Evolutionary conservation across 805 yeast genomes (phyloP), one percentile per base, ranked within the genome.

Genomic region (Suhomyces pyralidae): DNA sequence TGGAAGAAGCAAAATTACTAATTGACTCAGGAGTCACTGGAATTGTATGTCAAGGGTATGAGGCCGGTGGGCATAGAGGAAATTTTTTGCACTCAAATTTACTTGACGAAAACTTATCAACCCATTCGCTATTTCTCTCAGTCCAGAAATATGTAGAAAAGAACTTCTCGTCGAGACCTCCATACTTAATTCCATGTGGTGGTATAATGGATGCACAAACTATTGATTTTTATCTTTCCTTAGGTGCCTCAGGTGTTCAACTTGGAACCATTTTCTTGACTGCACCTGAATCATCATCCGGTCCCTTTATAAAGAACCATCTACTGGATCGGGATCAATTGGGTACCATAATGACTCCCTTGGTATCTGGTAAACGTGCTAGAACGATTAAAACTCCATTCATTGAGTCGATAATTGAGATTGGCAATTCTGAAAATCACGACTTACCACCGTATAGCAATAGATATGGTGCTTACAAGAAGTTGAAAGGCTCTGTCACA

Each of bases 31-130:
- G 74, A 0, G 74, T 76, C 6, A 83, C 81, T 61, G 85, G 80
- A 1, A 63, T 83, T 3, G 68, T 78, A 7, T 70, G 76, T 24
- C 88, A 84, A 62, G 87, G 87, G 0, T 71, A 70, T 61, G 87
- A 82, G 57, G 88, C 88, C 3, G 88, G 88, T 22, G 88, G 88
- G 0, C 88, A 83, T 60, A 66, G 88, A 15, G 86, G 86, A 2
- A 77, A 71, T 55, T 78, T 75, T 49, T 49, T 73, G 17, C 57
- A 40, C 7, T 55, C 58, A 4, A 62, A 65, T 22, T 51, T 40
- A 8, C 45, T 54, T 8, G 81, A 76, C 53, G 66, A 65, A 28
- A 65, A 69, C 26, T 62, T 77, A 45, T 62, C 72, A 7, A 78
- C 83, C 0, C 57, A 48, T 38, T 57, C 65, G 5, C 59, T 71